These are phyloP conservation scores for Discostella pseudostelligera DNA, from an alignment of 108 stramenopile species.

Conservation along the genomic window DNA sequence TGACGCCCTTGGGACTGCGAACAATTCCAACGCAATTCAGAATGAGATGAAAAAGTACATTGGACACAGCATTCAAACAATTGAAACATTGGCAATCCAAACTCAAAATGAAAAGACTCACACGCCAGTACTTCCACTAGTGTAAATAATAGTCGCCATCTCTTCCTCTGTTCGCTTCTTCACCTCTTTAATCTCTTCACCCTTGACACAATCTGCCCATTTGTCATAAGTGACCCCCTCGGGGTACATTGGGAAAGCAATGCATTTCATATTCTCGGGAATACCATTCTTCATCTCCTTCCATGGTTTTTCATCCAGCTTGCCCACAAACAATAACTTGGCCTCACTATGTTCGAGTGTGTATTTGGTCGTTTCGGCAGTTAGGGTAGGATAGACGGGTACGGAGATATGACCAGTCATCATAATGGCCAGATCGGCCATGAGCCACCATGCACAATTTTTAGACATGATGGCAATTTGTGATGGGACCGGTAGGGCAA, in stretches of 20 bases:
- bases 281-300: constrained; percentile 73
- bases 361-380: constrained; percentile 63
- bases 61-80: too few relatives aligned
- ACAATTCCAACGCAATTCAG: neutral
- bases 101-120: constrained; percentile 25
- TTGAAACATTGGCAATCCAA: neutral
- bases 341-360: constrained; percentile 76
- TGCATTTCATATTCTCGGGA: constrained; percentile 50
- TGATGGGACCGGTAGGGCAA: constrained; percentile 33
- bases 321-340: constrained; percentile 78
- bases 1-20: constrained; percentile 79
- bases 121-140: constrained; percentile 75
- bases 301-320: constrained; percentile 75
- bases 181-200: constrained; percentile 39
- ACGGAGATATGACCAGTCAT: constrained; percentile 70
- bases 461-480: constrained; percentile 77
- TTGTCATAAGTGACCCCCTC: constrained; percentile 44
- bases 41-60: too few relatives aligned
- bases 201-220: constrained; percentile 60
- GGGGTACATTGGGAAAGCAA: constrained; percentile 71
- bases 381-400: constrained; percentile 72
- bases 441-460: constrained; percentile 81
- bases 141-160: constrained; percentile 84
- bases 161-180: constrained; percentile 66
- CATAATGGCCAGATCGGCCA: constrained; percentile 77